Base-by-base conservation (phyloP, 2,329 filamentous ascomycete species). In the Fusarium fracticaudum region DNA sequence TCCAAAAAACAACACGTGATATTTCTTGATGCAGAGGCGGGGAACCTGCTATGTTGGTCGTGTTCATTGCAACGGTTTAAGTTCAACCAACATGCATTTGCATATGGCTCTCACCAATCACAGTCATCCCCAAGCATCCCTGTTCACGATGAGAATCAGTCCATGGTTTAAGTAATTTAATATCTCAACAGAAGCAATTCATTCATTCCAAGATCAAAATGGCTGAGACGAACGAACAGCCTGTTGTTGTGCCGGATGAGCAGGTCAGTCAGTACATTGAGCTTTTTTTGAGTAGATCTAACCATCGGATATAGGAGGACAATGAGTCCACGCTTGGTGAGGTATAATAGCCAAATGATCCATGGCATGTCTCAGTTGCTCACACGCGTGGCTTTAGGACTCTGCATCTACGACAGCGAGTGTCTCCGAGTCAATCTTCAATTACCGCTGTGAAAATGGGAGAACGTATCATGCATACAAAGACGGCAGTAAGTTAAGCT, bases 401-500 rank as follows among this genome's bases (percentile, higher is more conserved):
- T 31, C 47, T 17, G 20, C 59, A 43, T 54, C 47, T 33, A 43
- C 59, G 0, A 61, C 59, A 20, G 37, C 59, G 1, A 61, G 59
- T 43, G 38, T 61, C 3, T 54, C 47, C 1, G 40, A 53, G 6
- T 61, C 59, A 11, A 61, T 61, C 26, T 53, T 37, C 1, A 31
- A 61, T 2, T 61, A 54, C n/a, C 59, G 47, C 20, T 53, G 24
- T 13, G 59, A 61, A n/a, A 61, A 61, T 18, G 59, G 59, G 8
- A 61, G 57, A 24, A 60, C 57, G 0, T 60, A 60, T 12, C 54
- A 58, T 33, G 38, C 38, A 5, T 58, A 45, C 4, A 58, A 58
- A 33, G 54, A 58, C 18, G 54, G 54, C 17, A 58, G 54, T 58
- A 2, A 35, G 54, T 35, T 10, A 8, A 11, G 11, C 15, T 8